phyloP scores from a whole-genome alignment of 1,284 basidiomycete genomes.

The Omphalotus olearius region DNA sequence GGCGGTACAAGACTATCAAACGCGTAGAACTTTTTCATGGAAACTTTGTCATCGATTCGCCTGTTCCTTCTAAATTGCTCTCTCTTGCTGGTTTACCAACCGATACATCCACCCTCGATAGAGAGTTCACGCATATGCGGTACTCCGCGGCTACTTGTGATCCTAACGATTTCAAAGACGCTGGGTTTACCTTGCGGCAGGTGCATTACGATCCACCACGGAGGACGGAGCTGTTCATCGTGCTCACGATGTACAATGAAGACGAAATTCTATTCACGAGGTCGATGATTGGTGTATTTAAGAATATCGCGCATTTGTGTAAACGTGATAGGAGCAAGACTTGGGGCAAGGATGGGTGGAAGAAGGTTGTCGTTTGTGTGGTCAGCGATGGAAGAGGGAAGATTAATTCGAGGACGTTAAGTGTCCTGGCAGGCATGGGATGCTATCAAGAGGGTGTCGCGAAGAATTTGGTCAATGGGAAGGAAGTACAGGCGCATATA shows the following conservation, averaged over 20 bases:
- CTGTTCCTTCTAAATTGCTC: constrained; percentile 82
- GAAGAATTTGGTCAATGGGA: constrained; percentile 86
- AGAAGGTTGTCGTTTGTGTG: constrained; percentile 65
- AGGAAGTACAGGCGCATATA: constrained; percentile 86
- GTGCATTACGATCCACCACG: constrained; percentile 80
- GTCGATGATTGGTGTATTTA: constrained; percentile 92
- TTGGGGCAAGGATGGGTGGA: constrained; percentile 97
- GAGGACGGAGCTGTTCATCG: constrained; percentile 68
- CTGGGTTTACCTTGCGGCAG: constrained; percentile 65
- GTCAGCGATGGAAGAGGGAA: constrained; percentile 42
- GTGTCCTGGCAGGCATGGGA: constrained; percentile 85
- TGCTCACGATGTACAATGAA: constrained; percentile 77
- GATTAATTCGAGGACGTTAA: constrained; percentile 83
- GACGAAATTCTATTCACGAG: constrained; percentile 69
- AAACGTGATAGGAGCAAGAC: constrained; percentile 82
- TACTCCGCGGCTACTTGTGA: constrained; percentile 93
- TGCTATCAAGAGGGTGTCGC: constrained; percentile 86
- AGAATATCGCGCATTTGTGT: constrained; percentile 81
- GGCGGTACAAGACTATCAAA: constrained; percentile 90
- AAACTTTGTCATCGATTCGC: constrained; percentile 85
- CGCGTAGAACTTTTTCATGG: constrained; percentile 87
- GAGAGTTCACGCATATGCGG: constrained; percentile 94
- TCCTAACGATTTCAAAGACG: constrained; percentile 81
- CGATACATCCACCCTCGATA: constrained; percentile 35
- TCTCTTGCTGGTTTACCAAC: constrained; percentile 66